These are phyloP conservation scores for Somion occarium DNA, from an alignment of 1,284 basidiomycete species.

Conservation along the genomic window DNA sequence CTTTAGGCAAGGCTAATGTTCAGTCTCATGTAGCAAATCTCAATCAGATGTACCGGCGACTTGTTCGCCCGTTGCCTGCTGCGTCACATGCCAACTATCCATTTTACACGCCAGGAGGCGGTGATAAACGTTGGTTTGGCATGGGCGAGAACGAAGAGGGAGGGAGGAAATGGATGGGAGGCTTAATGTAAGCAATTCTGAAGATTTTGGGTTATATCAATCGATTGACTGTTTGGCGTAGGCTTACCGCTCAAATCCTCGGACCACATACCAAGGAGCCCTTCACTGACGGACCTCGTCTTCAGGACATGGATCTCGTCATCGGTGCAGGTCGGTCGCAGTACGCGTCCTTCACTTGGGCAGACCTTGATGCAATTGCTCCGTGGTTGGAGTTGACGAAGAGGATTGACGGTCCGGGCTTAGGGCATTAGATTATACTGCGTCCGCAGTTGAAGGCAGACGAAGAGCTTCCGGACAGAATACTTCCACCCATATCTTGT, in stretches of 20 bases:
- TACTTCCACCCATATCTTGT: too few species aligned
- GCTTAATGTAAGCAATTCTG: conserved; percentile 50
- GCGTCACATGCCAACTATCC: conserved; percentile 58
- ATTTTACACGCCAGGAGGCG: conserved; percentile 62
- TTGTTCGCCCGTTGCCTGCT: conserved; percentile 55
- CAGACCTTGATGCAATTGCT: conserved; percentile 63
- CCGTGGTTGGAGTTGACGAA: conserved; percentile 72
- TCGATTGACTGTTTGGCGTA: conserved; percentile 22
- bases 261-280: conserved; percentile 38
- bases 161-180: conserved; percentile 69
- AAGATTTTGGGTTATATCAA: not conserved
- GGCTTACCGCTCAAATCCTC: conserved; percentile 62
- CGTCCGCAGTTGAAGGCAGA: too few species aligned
- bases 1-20: not conserved
- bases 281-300: conserved; percentile 28
- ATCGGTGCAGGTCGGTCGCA: conserved; percentile 45
- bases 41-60: conserved; percentile 27
- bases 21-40: conserved; percentile 13
- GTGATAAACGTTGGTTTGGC: conserved; percentile 60
- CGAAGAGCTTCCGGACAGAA: too few species aligned
- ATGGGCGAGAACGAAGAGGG: conserved; percentile 45
- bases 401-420: conserved; percentile 61
- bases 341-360: conserved; percentile 65
- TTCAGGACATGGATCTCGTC: conserved; percentile 49
- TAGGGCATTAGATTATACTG: conserved; percentile 43